A percentile compares a stretch with the other conserved stretches of the same genome.
Evolutionary conservation across 2,329 filamentous ascomycete species (phyloP).

Genomic region (Penicillium vulpinum): DNA sequence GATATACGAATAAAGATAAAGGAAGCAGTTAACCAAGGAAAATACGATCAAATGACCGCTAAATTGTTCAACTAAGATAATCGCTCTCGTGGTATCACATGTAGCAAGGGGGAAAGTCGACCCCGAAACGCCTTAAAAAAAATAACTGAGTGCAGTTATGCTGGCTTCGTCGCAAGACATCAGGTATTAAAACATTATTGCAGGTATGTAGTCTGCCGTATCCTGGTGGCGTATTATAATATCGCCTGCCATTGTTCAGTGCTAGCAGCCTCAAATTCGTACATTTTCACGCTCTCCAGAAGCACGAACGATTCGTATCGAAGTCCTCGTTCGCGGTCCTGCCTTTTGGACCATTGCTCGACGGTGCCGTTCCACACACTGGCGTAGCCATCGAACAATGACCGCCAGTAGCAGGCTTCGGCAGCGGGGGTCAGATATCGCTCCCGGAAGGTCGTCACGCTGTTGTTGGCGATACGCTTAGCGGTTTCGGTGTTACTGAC

Average conservation of each 20-base stretch:
- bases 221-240: neutral
- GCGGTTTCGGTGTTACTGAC: constrained; percentile 41
- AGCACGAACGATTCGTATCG: constrained; percentile 37
- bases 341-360: constrained; percentile 11
- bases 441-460: constrained; percentile 48
- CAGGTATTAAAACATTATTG: constrained; percentile 1
- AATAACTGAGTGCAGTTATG: neutral
- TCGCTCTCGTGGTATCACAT: constrained; percentile 9
- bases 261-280: constrained; percentile 22
- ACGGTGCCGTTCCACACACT: constrained; percentile 26
- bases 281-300: constrained; percentile 29
- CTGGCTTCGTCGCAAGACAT: neutral
- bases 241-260: constrained; percentile 1
- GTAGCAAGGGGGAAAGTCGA: neutral
- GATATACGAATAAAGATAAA: neutral
- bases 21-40: neutral
- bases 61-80: neutral
- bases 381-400: constrained; percentile 38
- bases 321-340: constrained; percentile 21
- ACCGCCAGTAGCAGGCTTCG: constrained; percentile 55
- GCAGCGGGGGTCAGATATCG: constrained; percentile 53
- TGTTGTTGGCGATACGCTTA: constrained; percentile 50
- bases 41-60: neutral
- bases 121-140: neutral
- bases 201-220: neutral